Conservation (phyloP, 768 basidiomycete genomes). For the Epithele typhae region DNA sequence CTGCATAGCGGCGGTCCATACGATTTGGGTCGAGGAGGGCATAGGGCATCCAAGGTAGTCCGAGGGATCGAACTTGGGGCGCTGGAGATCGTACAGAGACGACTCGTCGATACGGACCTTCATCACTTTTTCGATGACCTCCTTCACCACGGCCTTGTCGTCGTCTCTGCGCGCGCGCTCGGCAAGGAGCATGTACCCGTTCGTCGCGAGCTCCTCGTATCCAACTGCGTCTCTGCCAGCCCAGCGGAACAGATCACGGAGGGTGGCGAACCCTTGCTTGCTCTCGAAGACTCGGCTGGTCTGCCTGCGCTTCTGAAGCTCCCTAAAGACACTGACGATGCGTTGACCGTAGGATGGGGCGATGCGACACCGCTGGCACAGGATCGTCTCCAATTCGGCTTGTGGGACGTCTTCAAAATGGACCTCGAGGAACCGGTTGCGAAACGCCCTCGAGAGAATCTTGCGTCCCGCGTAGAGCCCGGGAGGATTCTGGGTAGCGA, state of each 20-base stretch:
- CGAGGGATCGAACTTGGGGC: conserved; percentile 34
- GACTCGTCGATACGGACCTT: conserved; percentile 77
- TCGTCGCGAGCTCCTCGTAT: conserved; percentile 90
- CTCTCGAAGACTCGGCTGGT: conserved; percentile 93
- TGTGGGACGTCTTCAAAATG: conserved; percentile 98
- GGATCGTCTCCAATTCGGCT: conserved; percentile 85
- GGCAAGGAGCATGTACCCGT: conserved; percentile 96
- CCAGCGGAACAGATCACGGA: conserved; percentile 97
- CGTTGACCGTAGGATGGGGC: conserved; percentile 90
- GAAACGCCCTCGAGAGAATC: conserved; percentile 90
- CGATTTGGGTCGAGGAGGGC: conserved; percentile 46
- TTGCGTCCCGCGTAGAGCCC: conserved; percentile 95
- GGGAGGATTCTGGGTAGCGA: conserved; percentile 97
- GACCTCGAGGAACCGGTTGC: conserved; percentile 95
- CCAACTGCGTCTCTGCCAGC: conserved; percentile 85
- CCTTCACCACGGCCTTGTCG: conserved; percentile 86
- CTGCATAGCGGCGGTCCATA: conserved; percentile 95
- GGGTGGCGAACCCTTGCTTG: conserved; percentile 93
- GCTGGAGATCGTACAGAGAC: conserved; percentile 58
- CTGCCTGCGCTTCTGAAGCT: conserved; percentile 90
- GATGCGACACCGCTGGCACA: conserved; percentile 89
- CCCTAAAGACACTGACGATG: conserved; percentile 89
- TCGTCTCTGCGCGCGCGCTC: conserved; percentile 83
- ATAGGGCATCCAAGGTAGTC: conserved; percentile 53
- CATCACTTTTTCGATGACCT: conserved; percentile 87